Percentiles rank a stretch among this genome's conserved stretches.
phyloP scores from a whole-genome alignment of 2,329 filamentous ascomycete genomes.

The Hortaea werneckii region DNA sequence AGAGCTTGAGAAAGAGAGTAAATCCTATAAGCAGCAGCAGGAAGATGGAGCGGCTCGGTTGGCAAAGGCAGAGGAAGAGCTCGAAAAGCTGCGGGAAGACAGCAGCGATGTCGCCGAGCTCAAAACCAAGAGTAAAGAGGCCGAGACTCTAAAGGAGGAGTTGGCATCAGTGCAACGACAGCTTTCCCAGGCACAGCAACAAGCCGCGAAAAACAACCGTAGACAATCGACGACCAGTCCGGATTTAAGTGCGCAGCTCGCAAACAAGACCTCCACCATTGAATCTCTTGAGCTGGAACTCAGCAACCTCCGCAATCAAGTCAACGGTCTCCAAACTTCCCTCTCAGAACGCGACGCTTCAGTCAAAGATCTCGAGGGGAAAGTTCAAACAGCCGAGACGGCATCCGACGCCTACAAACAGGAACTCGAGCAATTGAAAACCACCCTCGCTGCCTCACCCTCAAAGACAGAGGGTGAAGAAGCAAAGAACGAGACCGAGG shows the following conservation, averaged over 20 bases:
- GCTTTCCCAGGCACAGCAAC: constrained; percentile 61
- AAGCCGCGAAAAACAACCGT: constrained; percentile 44
- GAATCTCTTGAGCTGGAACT: constrained; percentile 72
- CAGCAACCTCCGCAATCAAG: constrained; percentile 60
- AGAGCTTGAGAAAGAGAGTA: constrained; percentile 84
- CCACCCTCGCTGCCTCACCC: constrained; percentile 40
- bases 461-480: constrained; percentile 4
- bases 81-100: constrained; percentile 71
- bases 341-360: constrained; percentile 32
- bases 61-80: constrained; percentile 74
- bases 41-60: constrained; percentile 60
- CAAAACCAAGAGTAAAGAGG: constrained; percentile 44
- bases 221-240: constrained; percentile 56
- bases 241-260: constrained; percentile 38
- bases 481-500: no score
- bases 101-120: constrained; percentile 51
- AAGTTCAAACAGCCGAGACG: constrained; percentile 32
- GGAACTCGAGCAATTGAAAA: constrained; percentile 56
- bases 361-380: constrained; percentile 34
- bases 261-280: constrained; percentile 61
- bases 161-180: constrained; percentile 64
- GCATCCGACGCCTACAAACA: constrained; percentile 41
- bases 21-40: constrained; percentile 47
- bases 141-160: constrained; percentile 66
- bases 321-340: constrained; percentile 48